These are phyloP conservation scores for Fusarium sp. DNA, from an alignment of 2,329 filamentous ascomycete species.

Conservation along the genomic window DNA sequence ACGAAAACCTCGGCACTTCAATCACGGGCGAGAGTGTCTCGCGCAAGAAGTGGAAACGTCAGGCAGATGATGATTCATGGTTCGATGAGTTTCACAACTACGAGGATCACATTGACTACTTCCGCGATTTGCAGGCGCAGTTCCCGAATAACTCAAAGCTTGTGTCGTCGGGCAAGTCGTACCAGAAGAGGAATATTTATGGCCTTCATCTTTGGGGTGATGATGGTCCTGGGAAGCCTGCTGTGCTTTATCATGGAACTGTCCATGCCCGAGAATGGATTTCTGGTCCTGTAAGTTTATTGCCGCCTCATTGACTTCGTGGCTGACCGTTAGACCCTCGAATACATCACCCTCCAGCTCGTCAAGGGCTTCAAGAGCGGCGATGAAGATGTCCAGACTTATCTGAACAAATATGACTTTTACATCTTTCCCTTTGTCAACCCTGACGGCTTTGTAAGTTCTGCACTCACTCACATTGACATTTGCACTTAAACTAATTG, in stretches of 20 bases:
- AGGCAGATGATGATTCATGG: constrained; percentile 50
- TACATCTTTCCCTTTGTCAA: constrained; percentile 62
- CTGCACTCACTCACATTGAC: neutral
- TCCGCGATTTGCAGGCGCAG: constrained; percentile 51
- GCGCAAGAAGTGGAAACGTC: constrained; percentile 33
- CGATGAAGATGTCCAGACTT: constrained; percentile 48
- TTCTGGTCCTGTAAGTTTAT: constrained; percentile 57
- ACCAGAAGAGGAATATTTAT: constrained; percentile 61
- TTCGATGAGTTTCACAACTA: constrained; percentile 61
- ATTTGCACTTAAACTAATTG: neutral
- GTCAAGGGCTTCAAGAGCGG: constrained; percentile 51
- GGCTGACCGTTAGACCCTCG: constrained; percentile 44
- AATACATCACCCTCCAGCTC: constrained; percentile 58
- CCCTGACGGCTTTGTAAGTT: constrained; percentile 51
- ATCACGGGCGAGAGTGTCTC: constrained; percentile 41
- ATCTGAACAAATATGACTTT: constrained; percentile 65
- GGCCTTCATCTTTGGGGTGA: constrained; percentile 62
- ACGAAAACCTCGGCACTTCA: constrained; percentile 43
- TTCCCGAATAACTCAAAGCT: constrained; percentile 57
- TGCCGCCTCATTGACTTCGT: neutral
- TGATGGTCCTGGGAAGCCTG: constrained; percentile 55
- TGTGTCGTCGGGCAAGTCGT: constrained; percentile 54
- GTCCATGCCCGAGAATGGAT: constrained; percentile 66
- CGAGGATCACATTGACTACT: constrained; percentile 57
- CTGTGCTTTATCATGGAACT: constrained; percentile 59